phyloP scores from a whole-genome alignment of 1,284 basidiomycete species.

The Malassezia sympodialis region DNA sequence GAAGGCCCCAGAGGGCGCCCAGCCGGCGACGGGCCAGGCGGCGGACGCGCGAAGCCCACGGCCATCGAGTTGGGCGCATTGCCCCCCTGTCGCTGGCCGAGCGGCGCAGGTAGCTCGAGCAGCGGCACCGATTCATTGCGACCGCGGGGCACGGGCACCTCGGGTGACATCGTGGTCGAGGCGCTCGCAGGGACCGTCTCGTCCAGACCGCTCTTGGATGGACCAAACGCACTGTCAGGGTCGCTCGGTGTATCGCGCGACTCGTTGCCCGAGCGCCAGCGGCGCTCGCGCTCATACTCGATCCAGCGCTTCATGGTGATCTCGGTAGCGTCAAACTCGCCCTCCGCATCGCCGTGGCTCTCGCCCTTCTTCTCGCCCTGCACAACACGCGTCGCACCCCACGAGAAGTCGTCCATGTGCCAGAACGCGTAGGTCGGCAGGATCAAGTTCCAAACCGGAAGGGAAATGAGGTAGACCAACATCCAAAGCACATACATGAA shows the following conservation, averaged over 20 bases:
- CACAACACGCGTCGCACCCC: conserved; percentile 50
- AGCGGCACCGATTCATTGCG: conserved; percentile 42
- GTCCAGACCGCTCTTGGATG: conserved; percentile 24
- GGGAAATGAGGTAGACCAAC: conserved; percentile 50
- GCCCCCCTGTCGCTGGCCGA: conserved; percentile 21
- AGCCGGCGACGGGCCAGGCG: neutral
- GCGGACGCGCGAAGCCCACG: neutral
- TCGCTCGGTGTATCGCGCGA: conserved; percentile 66
- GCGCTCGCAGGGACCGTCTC: conserved; percentile 16
- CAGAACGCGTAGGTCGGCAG: conserved; percentile 48
- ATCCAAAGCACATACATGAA: conserved; percentile 51
- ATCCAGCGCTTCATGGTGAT: conserved; percentile 99
- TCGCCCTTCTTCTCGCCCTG: conserved; percentile 44
- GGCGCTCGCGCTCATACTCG: conserved; percentile 89
- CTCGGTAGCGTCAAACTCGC: conserved; percentile 86
- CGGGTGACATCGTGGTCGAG: neutral
- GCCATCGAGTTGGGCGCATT: neutral
- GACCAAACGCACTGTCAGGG: conserved; percentile 32
- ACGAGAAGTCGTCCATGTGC: conserved; percentile 51
- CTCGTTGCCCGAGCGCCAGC: conserved; percentile 76
- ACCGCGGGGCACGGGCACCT: conserved; percentile 19
- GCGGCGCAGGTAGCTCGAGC: conserved; percentile 43
- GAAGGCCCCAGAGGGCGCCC: neutral
- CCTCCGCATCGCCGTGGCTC: conserved; percentile 52
- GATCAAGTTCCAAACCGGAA: conserved; percentile 51